These are phyloP conservation scores for Talaromyces wortmannii DNA, from an alignment of 495 filamentous ascomycete genomes.

Conservation along the genomic window DNA sequence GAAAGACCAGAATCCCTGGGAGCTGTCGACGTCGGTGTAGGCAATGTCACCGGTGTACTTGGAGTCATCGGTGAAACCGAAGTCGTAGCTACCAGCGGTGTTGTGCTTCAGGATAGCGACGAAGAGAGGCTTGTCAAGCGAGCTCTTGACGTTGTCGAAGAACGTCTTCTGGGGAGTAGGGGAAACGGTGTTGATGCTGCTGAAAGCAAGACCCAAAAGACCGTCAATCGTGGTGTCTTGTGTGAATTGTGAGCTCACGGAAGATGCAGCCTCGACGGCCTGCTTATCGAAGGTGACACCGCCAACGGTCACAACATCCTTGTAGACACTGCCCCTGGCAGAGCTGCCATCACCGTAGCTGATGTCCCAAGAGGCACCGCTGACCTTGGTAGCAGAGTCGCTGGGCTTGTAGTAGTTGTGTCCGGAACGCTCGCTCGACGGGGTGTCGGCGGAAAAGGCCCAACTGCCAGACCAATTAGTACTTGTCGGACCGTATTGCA, in stretches of 20 bases:
- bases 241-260: conserved; percentile 54
- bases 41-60: conserved; percentile 42
- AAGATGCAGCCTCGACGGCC: conserved; percentile 61
- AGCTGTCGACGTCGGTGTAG: conserved; percentile 42
- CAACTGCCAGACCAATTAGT: background rate
- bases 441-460: conserved; percentile 13
- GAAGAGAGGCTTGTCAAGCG: conserved; percentile 57
- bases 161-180: conserved; percentile 61
- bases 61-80: conserved; percentile 60
- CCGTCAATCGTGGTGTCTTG: conserved; percentile 57
- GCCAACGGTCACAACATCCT: conserved; percentile 62
- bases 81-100: conserved; percentile 62
- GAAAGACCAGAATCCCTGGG: conserved; percentile 67
- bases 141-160: conserved; percentile 61
- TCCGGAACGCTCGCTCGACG: background rate
- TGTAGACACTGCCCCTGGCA: conserved; percentile 61
- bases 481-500: conserved; percentile 23
- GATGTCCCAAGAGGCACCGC: conserved; percentile 57
- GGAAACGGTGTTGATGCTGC: conserved; percentile 59
- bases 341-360: conserved; percentile 65
- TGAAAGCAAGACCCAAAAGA: conserved; percentile 66
- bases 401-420: conserved; percentile 49
- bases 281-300: conserved; percentile 54
- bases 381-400: conserved; percentile 39
- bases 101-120: conserved; percentile 61